Evolutionary conservation across 2,329 filamentous ascomycete species (phyloP).

Genomic region (Colletotrichum abscissum): DNA sequence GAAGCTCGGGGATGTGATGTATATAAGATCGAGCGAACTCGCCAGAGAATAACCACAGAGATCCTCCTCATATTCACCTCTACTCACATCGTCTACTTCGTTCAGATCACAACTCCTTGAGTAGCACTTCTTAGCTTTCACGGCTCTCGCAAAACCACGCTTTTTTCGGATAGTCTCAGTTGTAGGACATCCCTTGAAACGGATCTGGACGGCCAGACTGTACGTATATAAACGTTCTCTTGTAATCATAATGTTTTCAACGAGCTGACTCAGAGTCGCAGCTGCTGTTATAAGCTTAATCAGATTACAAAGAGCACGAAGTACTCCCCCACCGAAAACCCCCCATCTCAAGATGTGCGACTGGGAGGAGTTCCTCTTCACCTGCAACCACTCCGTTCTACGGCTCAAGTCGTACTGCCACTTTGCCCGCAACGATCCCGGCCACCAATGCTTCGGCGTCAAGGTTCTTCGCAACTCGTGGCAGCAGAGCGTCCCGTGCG

Average conservation of each 20-base stretch:
- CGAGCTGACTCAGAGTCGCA: background rate
- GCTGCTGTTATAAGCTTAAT: background rate
- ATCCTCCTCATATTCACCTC: background rate
- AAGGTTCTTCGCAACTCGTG: conserved; percentile 73
- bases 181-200: background rate
- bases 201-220: background rate
- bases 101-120: background rate
- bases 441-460: conserved; percentile 76
- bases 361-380: conserved; percentile 76
- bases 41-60: background rate
- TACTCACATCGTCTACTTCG: background rate
- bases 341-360: conserved; percentile 68
- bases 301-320: no score
- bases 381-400: conserved; percentile 69
- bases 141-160: background rate
- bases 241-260: background rate
- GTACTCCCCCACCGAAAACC: background rate
- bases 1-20: no score
- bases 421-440: conserved; percentile 77
- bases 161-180: background rate
- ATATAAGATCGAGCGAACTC: conserved; percentile 9
- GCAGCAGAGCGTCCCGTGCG: conserved; percentile 65
- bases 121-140: background rate
- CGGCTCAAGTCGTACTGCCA: conserved; percentile 79
- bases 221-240: background rate